phyloP scores from a whole-genome alignment of 1,284 basidiomycete genomes.

The Filobasidium uniguttulatum region DNA sequence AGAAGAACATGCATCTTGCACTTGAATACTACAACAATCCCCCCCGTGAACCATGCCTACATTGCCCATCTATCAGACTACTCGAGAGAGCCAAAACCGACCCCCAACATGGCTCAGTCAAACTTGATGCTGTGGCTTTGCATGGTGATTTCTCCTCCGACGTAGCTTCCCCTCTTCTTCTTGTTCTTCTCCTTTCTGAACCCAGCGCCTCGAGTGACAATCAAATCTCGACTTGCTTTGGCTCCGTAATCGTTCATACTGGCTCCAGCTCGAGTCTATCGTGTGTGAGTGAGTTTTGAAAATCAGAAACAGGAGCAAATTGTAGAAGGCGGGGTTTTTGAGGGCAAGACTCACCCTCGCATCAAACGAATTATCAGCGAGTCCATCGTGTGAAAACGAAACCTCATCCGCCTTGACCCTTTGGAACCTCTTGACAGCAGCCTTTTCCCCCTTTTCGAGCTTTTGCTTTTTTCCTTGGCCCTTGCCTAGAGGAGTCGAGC shows the following conservation, averaged over 20 bases:
- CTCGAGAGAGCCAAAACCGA: too few relatives aligned
- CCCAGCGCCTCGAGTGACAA: conserved; percentile 82
- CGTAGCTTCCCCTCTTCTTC: conserved; percentile 90
- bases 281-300: not conserved
- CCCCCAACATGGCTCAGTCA: too few relatives aligned
- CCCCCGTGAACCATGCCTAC: too few relatives aligned
- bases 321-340: not conserved
- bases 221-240: conserved; percentile 68
- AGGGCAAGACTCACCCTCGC: conserved; percentile 48
- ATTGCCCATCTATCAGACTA: too few relatives aligned
- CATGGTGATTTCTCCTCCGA: conserved; percentile 80
- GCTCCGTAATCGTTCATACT: conserved; percentile 71
- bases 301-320: conserved; percentile 7
- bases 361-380: conserved; percentile 71
- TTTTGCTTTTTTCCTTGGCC: too few relatives aligned
- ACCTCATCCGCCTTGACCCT: conserved; percentile 62
- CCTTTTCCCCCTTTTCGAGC: conserved; percentile 20
- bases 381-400: conserved; percentile 44
- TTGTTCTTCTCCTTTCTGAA: conserved; percentile 99
- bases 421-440: conserved; percentile 51
- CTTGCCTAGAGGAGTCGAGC: conserved; percentile 16
- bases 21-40: too few relatives aligned
- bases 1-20: too few relatives aligned
- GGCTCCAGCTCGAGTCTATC: conserved; percentile 44
- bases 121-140: conserved; percentile 76